phyloP scores from a whole-genome alignment of 768 basidiomycete genomes.

The Tubosaeta sp. region DNA sequence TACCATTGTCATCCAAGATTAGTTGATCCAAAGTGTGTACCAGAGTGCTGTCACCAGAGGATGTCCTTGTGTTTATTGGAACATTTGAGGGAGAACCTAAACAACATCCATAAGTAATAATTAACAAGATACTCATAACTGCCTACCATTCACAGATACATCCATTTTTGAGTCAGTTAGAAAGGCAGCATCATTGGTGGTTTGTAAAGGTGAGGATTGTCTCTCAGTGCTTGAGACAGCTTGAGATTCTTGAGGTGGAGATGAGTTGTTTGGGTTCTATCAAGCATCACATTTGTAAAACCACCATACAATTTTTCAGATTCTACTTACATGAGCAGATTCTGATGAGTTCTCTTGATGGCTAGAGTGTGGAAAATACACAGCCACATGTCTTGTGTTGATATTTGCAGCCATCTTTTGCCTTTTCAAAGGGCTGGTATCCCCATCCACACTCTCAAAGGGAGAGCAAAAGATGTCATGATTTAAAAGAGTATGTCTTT shows the following conservation, averaged over 20 bases:
- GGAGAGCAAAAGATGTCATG: background rate
- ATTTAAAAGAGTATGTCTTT: background rate
- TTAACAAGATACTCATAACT: background rate
- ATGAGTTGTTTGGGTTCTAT: background rate
- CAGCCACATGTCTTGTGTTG: conserved; percentile 17
- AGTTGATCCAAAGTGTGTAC: background rate
- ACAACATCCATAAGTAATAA: background rate
- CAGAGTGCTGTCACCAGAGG: too few relatives aligned
- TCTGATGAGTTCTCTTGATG: background rate
- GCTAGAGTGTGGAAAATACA: background rate
- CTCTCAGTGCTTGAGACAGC: background rate
- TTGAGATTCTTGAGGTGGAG: background rate
- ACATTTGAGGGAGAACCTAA: too few relatives aligned
- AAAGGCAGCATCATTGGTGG: too few relatives aligned
- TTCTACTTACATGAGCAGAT: conserved; percentile 9
- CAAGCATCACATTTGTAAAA: background rate
- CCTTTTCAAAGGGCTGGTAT: background rate
- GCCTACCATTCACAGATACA: background rate
- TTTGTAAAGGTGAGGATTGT: background rate
- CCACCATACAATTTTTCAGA: background rate
- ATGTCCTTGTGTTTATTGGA: background rate
- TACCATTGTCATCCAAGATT: background rate
- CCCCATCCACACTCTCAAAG: background rate
- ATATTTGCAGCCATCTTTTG: conserved; percentile 12
- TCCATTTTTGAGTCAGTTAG: background rate